Evolutionary conservation across 2,329 filamentous ascomycete species (phyloP), one percentile per base, ranked within the genome.

Genomic region (Fusarium sp.): DNA sequence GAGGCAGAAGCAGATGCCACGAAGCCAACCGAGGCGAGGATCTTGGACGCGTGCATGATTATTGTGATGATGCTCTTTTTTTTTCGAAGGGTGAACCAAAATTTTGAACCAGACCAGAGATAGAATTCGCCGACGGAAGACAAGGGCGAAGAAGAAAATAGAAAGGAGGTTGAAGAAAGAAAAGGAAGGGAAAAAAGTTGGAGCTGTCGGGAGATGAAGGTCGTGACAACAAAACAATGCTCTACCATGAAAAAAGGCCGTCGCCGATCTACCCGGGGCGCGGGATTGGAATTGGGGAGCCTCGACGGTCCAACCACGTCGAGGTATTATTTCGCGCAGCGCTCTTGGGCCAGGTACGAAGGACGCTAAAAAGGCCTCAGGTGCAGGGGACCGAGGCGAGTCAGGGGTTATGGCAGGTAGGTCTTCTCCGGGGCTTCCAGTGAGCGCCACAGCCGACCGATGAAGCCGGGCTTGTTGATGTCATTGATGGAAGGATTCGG

Each of bases 21-120:
- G 18, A 80, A 74, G 71, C 83, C 82, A 35, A 77, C 71, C 16
- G 78, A 78, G 34, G 79, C 77, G 66, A 81, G 60, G 70, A 83
- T 69, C 37, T 74, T 76, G 45, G 77, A 78, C 20, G 80, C 70
- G 68, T 80, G 78, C 82, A 84, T 84, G 60, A 63, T 76, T 74
- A 59, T 57, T 37, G 56, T 66, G 4, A 13, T 56, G 29, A 13
- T 52, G 4, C 2, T 18, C 11, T 34, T 13, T 34, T 34, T 20
- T 42, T 42, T 20, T 20, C 35, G 20, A 11, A 18, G 6, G 10
- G 9, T 52, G 47, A 52, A 50, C 45, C 45, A 50, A 50, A 16
- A 50, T 13, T 34, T 27, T 29, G 45, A 50, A 52, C 60, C 63
- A 31, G 13, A 38, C 31, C 59, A 58, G 63, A 22, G 45, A 31